Evolutionary conservation across 2,329 filamentous ascomycete genomes (phyloP).

Genomic region (Colletotrichum siamense): DNA sequence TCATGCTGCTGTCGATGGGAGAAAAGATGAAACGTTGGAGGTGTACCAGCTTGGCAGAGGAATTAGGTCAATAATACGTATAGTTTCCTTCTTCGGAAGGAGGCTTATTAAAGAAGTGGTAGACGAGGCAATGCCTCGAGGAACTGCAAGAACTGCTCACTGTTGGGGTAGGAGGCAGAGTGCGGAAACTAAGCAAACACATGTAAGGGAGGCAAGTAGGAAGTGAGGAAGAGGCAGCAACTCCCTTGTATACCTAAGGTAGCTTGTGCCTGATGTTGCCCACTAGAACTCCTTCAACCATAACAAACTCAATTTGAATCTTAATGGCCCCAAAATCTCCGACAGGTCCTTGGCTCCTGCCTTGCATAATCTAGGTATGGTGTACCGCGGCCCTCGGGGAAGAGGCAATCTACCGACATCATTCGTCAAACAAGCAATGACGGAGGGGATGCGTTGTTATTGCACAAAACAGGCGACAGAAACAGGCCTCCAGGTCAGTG

Average conservation of each 20-base stretch:
- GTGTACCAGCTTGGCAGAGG: neutral
- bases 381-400: neutral
- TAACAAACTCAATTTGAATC: neutral
- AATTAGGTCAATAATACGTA: neutral
- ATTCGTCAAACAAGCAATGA: conserved; percentile 7
- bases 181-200: neutral
- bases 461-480: neutral
- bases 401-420: neutral
- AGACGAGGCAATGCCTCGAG: neutral
- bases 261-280: neutral
- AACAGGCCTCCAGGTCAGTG: neutral
- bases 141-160: neutral
- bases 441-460: neutral
- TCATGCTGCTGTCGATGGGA: neutral
- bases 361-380: neutral
- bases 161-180: neutral
- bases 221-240: neutral
- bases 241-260: neutral
- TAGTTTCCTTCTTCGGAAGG: neutral
- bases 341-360: neutral
- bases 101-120: neutral
- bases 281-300: neutral
- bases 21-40: neutral
- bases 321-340: neutral
- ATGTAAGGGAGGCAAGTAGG: neutral